A percentile compares a stretch with the other conserved stretches of the same genome.
Conservation (phyloP, 768 basidiomycete species). For the Serendipita indica region DNA sequence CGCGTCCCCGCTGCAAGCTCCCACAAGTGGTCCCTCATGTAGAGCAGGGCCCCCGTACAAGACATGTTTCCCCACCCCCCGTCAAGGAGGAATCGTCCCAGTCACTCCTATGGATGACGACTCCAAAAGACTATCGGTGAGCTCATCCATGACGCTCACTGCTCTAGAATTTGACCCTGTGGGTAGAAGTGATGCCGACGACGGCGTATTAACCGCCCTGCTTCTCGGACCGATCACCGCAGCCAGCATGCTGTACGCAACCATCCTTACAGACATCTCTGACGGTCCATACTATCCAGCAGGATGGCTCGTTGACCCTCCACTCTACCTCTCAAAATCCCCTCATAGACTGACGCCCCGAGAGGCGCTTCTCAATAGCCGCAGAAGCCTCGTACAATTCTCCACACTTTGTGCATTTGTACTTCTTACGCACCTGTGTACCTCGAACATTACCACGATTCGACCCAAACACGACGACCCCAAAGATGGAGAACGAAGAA, state of each 20-base stretch:
- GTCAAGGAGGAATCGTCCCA: conserved; percentile 45
- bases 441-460: conserved; percentile 33
- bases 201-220: conserved; percentile 72
- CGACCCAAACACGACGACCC: conserved; percentile 42
- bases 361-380: conserved; percentile 46
- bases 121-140: conserved; percentile 74
- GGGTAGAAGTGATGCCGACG: conserved; percentile 70
- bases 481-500: not conserved
- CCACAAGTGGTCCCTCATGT: conserved; percentile 3
- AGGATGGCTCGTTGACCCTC: conserved; percentile 68
- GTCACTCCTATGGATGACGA: conserved; percentile 62
- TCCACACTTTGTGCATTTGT: conserved; percentile 69
- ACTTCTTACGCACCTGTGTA: conserved; percentile 60
- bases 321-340: conserved; percentile 37
- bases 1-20: not conserved
- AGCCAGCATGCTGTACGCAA: conserved; percentile 43
- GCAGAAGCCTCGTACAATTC: conserved; percentile 64
- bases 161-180: no score
- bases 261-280: conserved; percentile 16
- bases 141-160: conserved; percentile 14
- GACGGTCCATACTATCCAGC: conserved; percentile 31
- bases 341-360: conserved; percentile 29
- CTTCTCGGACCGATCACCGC: conserved; percentile 74
- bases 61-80: conserved; percentile 16
- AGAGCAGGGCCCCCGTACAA: conserved; percentile 9